phyloP scores from a whole-genome alignment of 768 basidiomycete species.

The Fibroporia radiculosa region DNA sequence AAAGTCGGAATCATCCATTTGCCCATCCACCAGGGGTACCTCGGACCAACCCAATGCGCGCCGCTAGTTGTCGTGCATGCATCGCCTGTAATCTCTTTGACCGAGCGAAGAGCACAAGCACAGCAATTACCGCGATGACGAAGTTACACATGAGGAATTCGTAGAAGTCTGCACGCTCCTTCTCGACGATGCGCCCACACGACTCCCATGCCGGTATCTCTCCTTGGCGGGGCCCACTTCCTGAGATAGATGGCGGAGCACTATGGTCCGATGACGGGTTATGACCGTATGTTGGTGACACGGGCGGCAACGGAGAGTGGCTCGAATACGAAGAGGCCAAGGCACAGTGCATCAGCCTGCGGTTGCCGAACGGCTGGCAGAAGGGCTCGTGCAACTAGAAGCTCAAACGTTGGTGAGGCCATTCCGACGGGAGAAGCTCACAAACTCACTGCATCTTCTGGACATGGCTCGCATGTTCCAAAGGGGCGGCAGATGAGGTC shows the following conservation, averaged over 20 bases:
- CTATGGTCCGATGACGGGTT: background rate
- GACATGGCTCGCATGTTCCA: constrained; percentile 57
- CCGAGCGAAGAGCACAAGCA: constrained; percentile 60
- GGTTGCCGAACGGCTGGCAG: constrained; percentile 94
- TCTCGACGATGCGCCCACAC: constrained; percentile 76
- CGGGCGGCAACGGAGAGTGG: background rate
- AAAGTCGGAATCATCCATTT: constrained; percentile 9
- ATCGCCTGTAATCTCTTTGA: constrained; percentile 60
- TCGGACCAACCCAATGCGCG: constrained; percentile 69
- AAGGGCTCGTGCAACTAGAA: constrained; percentile 75
- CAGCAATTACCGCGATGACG: constrained; percentile 56
- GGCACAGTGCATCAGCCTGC: constrained; percentile 79
- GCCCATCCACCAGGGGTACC: constrained; percentile 25
- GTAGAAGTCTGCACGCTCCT: constrained; percentile 82
- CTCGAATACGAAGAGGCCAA: constrained; percentile 21
- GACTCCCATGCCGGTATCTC: constrained; percentile 86
- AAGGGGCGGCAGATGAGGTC: constrained; percentile 38
- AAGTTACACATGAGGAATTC: constrained; percentile 87
- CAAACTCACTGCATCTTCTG: constrained; percentile 47
- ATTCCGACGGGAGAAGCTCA: background rate
- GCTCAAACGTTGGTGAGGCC: too few species aligned
- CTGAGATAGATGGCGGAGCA: constrained; percentile 15
- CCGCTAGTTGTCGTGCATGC: constrained; percentile 79
- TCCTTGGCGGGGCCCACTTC: constrained; percentile 24
- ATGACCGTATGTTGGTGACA: background rate